Evolutionary conservation across 306 rosid species (phyloP).

Genomic region (Neltuma alba): DNA sequence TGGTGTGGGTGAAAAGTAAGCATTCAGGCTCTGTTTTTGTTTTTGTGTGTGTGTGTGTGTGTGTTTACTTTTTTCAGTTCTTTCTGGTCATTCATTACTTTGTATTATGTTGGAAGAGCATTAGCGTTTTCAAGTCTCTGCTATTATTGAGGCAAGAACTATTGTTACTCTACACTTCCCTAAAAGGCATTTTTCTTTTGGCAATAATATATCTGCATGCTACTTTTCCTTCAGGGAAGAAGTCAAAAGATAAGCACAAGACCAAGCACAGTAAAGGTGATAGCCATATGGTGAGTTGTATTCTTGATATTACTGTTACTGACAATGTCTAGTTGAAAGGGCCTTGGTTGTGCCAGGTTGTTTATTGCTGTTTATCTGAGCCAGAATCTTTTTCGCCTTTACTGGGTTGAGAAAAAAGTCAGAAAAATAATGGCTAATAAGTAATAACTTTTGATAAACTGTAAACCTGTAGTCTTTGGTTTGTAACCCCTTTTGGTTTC

Average conservation of each 20-base stretch:
- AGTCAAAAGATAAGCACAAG: conserved; percentile 67
- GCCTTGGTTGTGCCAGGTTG: conserved; percentile 11
- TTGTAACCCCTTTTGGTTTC: neutral
- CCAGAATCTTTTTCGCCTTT: conserved; percentile 14
- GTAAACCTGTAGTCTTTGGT: neutral
- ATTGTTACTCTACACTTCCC: conserved; percentile 14
- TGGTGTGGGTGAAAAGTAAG: neutral
- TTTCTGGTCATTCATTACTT: neutral
- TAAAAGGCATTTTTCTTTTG: conserved; percentile 6
- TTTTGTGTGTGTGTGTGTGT: neutral
- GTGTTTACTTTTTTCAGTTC: neutral
- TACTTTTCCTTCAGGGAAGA: conserved; percentile 63
- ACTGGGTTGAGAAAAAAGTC: neutral
- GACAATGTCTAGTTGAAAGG: conserved; percentile 9
- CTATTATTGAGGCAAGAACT: neutral
- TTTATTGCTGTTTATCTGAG: conserved; percentile 11
- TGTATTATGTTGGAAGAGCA: neutral
- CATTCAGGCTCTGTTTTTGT: conserved; percentile 14
- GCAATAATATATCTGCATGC: conserved; percentile 13
- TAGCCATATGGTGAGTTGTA: conserved; percentile 55
- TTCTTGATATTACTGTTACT: conserved; percentile 12
- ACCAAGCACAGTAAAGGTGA: conserved; percentile 56
- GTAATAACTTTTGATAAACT: neutral
- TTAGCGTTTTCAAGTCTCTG: neutral
- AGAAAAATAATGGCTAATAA: conserved; percentile 4